Evolutionary conservation across 2,329 filamentous ascomycete species (phyloP), one percentile per base, ranked within the genome.

Genomic region (Alternaria gaisen): DNA sequence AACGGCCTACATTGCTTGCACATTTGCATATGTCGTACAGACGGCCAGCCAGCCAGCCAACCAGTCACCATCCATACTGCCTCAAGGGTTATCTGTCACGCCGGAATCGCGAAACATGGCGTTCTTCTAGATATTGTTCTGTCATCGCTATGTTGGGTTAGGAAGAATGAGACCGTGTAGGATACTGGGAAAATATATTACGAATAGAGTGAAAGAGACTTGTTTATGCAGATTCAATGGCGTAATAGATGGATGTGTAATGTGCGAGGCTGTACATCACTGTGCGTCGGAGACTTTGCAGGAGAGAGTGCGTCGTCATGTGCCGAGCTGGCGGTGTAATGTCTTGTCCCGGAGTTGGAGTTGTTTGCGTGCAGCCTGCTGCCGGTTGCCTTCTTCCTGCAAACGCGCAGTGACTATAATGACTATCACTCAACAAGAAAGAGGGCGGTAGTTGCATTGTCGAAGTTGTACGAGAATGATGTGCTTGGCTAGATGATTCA

Each of bases 401-500:
- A 50, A 24, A 20, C 46, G 32, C 14, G 14, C 30, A 24, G 20
- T 36, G 9, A n/a, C 32, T 50, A 38, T 20, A 24, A 14, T 36
- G 9, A 36, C 32, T 36, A 26, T 32, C 12, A 24, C 9, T 9
- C 24, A 20, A 7, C 9, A 20, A 36, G 7, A 14, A 26, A 26
- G 20, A 50, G 30, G 16, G 11, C 0, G 20, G 24, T 8, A 20
- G 16, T 14, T 24, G 20, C 20, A 14, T 3, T 12, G 34, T 50
- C 46, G 36, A 14, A 22, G 20, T 42, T 14, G 53, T 20, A 14
- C 20, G 32, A 54, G 24, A 42, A 28, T 22, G n/a, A 36, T 51
- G 30, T 44, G 38, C 24, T 55, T 60, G 52, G 44, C 44, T 60
- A 41, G 36, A 12, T 30, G 44, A 56, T 60, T 51, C 44, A 44